Percentiles rank a stretch among this genome's conserved stretches.
Evolutionary conservation across 495 filamentous ascomycete species (phyloP).

Genomic region (Articulospora tetracladia): DNA sequence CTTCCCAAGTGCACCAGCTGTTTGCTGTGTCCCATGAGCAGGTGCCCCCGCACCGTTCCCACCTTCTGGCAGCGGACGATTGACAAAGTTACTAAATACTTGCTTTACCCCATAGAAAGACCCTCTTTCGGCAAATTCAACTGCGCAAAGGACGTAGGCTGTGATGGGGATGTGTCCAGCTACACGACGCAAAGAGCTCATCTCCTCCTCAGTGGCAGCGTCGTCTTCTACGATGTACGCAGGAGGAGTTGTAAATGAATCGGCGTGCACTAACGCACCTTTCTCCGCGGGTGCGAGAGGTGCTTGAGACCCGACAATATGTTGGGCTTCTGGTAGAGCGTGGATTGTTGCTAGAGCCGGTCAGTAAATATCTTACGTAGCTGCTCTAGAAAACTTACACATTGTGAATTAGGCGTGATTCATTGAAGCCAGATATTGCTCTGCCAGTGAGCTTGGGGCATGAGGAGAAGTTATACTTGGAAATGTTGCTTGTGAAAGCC

Average conservation of each 20-base stretch:
- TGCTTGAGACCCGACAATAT: background rate
- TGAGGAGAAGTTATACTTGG: no score
- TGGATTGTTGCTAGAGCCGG: background rate
- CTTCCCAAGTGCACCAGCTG: slow-evolving; percentile 52
- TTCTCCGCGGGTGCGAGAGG: background rate
- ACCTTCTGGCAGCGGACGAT: slow-evolving; percentile 54
- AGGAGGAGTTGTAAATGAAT: background rate
- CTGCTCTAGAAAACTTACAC: background rate
- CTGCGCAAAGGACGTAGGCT: slow-evolving; percentile 60
- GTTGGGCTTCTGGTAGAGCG: slow-evolving; percentile 3
- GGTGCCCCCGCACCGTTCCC: slow-evolving; percentile 62
- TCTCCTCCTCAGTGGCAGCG: slow-evolving; percentile 47
- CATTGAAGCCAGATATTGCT: no score
- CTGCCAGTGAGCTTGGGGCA: no score
- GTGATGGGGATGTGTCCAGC: slow-evolving; percentile 56
- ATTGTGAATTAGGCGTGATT: background rate
- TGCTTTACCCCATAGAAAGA: slow-evolving; percentile 73
- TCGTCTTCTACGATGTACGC: background rate
- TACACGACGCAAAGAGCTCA: slow-evolving; percentile 49
- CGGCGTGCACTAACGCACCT: background rate
- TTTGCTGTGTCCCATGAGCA: slow-evolving; percentile 30
- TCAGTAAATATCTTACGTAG: background rate
- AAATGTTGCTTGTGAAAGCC: no score
- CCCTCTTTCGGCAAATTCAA: slow-evolving; percentile 74
- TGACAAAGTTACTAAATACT: slow-evolving; percentile 67